Conservation (phyloP, 306 rosid genomes). For the Parietaria judaica region DNA sequence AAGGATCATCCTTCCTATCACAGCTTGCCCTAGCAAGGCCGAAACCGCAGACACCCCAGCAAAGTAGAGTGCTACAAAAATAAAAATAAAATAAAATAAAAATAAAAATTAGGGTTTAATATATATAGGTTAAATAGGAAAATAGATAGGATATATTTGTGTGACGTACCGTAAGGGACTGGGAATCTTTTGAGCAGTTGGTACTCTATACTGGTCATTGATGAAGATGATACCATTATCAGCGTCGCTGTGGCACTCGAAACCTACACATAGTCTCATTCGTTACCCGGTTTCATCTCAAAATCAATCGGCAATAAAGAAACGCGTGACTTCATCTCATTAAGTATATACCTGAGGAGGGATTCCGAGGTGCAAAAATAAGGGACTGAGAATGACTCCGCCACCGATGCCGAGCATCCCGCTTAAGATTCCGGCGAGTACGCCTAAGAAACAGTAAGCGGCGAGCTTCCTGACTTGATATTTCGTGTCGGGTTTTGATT, state of each 20-base stretch:
- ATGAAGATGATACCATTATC: constrained; percentile 71
- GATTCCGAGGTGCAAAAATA: constrained; percentile 64
- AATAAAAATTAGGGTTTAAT: no score
- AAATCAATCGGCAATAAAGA: no score
- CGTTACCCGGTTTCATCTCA: no score
- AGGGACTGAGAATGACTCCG: constrained; percentile 65
- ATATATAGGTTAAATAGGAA: background rate
- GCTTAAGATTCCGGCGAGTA: constrained; percentile 58
- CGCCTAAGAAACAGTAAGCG: constrained; percentile 37
- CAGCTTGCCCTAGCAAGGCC: constrained; percentile 48
- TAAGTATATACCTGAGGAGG: constrained; percentile 49
- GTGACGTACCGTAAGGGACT: constrained; percentile 45
- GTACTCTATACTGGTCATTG: constrained; percentile 63
- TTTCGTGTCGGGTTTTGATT: constrained; percentile 36
- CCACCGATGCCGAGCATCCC: constrained; percentile 81
- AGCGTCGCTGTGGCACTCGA: constrained; percentile 72
- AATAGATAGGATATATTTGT: background rate
- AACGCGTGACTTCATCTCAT: no score
- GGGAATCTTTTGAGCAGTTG: constrained; percentile 57
- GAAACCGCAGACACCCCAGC: constrained; percentile 43
- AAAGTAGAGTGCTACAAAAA: constrained; percentile 43
- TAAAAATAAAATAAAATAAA: background rate
- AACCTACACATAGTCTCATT: constrained; percentile 34
- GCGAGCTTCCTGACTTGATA: constrained; percentile 31
- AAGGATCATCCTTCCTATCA: constrained; percentile 41